Evolutionary conservation across 2,329 filamentous ascomycete genomes (phyloP).

Genomic region (Cytospora piceae): DNA sequence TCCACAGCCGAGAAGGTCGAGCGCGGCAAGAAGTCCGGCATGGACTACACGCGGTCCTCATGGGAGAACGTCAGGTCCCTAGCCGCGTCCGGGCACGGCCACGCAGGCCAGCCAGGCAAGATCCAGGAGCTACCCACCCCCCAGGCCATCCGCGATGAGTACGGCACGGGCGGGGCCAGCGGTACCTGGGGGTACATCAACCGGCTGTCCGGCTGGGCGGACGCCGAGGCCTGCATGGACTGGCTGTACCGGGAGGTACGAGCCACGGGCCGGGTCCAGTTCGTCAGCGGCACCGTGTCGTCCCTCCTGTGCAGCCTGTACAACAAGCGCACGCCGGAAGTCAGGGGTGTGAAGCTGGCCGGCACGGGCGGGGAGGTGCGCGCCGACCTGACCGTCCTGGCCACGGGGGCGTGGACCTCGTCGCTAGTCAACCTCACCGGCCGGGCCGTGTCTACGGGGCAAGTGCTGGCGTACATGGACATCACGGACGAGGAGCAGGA

Average conservation of each 20-base stretch:
- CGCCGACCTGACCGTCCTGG: slow-evolving; percentile 73
- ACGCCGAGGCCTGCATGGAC: slow-evolving; percentile 72
- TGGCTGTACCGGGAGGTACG: slow-evolving; percentile 62
- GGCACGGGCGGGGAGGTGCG: slow-evolving; percentile 41
- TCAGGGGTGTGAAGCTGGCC: slow-evolving; percentile 58
- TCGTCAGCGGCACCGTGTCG: slow-evolving; percentile 55
- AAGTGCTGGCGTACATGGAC: slow-evolving; percentile 76
- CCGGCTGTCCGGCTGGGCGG: slow-evolving; percentile 75
- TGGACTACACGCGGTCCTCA: slow-evolving; percentile 63
- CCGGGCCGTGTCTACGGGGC: slow-evolving; percentile 78
- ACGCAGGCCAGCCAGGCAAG: slow-evolving; percentile 42
- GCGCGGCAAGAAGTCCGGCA: slow-evolving; percentile 50
- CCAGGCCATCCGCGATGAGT: slow-evolving; percentile 48
- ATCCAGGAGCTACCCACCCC: slow-evolving; percentile 51
- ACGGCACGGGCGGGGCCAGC: slow-evolving; percentile 54
- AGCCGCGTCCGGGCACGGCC: slow-evolving; percentile 38
- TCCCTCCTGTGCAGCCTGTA: slow-evolving; percentile 44
- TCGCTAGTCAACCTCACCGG: slow-evolving; percentile 77
- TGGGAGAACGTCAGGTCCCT: slow-evolving; percentile 63
- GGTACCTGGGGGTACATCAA: slow-evolving; percentile 77
- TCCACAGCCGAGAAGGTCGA: background rate
- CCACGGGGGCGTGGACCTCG: slow-evolving; percentile 86
- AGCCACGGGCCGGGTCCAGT: slow-evolving; percentile 58
- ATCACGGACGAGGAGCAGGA: slow-evolving; percentile 74
- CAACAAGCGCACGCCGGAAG: slow-evolving; percentile 37